phyloP scores from a whole-genome alignment of 306 rosid species.

The Casuarina equisetifolia region DNA sequence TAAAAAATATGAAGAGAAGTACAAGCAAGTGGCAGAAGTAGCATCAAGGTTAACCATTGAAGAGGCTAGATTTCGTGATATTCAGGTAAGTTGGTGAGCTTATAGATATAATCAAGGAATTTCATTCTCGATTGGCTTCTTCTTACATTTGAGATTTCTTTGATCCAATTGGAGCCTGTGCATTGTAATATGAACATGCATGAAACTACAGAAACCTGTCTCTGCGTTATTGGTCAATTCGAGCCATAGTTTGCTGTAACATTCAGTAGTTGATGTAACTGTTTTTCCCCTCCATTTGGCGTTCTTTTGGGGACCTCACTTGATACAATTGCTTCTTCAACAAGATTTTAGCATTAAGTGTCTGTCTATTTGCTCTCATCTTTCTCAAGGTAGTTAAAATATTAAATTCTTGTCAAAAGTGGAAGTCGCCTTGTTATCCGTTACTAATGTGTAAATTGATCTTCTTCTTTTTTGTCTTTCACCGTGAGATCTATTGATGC shows the following conservation, averaged over 20 bases:
- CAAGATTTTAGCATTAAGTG: not conserved
- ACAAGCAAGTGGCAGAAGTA: conserved; percentile 89
- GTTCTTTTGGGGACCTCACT: not conserved
- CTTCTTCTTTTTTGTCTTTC: not conserved
- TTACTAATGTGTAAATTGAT: not conserved
- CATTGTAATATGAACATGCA: not conserved
- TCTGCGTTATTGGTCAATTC: not conserved
- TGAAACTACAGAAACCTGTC: not conserved
- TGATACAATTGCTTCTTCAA: not conserved
- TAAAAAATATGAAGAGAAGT: conserved; percentile 89
- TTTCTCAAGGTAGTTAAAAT: not conserved
- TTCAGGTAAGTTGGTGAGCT: conserved; percentile 63
- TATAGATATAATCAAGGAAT: not conserved
- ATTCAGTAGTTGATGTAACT: not conserved
- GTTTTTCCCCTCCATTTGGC: not conserved
- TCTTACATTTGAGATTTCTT: not conserved
- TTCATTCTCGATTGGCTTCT: not conserved
- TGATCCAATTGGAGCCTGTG: not conserved
- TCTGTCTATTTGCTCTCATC: not conserved
- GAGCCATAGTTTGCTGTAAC: not conserved
- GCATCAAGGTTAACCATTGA: conserved; percentile 87
- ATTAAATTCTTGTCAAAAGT: not conserved
- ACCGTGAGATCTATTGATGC: too few relatives aligned
- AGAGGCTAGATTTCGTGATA: conserved; percentile 85
- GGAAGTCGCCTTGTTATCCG: not conserved